Evolutionary conservation across 495 filamentous ascomycete species (phyloP).

Genomic region (Xylaria nigripes): DNA sequence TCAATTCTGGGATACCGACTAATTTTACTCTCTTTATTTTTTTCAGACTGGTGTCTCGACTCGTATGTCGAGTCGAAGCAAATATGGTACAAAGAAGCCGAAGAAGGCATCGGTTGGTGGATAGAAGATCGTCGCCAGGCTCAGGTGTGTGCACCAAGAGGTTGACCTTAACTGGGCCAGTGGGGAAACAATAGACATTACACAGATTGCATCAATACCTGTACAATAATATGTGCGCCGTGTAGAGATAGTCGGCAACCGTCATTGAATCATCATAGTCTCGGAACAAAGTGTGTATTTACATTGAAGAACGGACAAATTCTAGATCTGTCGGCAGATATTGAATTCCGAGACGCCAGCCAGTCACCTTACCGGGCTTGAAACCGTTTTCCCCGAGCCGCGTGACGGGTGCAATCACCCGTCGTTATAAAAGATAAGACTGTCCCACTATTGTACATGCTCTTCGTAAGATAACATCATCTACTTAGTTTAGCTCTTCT

Average conservation of each 20-base stretch:
- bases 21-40: neutral
- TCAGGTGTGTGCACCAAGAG: neutral
- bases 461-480: constrained; percentile 4
- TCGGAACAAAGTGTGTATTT: constrained; percentile 23
- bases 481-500: constrained; percentile 28
- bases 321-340: constrained; percentile 19
- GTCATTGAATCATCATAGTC: neutral
- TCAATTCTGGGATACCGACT: neutral
- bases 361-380: constrained; percentile 16
- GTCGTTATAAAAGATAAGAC: constrained; percentile 20
- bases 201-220: neutral
- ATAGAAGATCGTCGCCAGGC: neutral
- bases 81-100: constrained; percentile 98
- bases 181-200: neutral
- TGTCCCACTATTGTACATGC: constrained; percentile 17
- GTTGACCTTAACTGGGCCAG: neutral
- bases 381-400: constrained; percentile 20
- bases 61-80: constrained; percentile 74
- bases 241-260: neutral
- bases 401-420: constrained; percentile 21
- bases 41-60: constrained; percentile 83
- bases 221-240: neutral
- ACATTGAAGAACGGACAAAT: constrained; percentile 26
- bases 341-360: constrained; percentile 25
- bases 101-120: constrained; percentile 55